These are phyloP conservation scores for Fusarium tanahbumbuense DNA, from an alignment of 2,329 filamentous ascomycete species.

Conservation along the genomic window DNA sequence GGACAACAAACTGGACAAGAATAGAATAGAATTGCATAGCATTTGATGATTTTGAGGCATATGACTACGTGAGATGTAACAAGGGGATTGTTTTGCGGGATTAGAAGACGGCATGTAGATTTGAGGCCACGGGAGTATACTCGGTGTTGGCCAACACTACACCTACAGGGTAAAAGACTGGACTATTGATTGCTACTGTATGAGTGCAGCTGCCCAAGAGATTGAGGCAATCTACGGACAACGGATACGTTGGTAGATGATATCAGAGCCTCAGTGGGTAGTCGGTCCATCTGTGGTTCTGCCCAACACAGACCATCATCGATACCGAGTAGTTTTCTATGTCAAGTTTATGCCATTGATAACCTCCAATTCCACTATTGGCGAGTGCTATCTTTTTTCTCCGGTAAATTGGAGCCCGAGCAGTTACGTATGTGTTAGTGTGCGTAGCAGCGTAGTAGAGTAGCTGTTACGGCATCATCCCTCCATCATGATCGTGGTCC, in stretches of 20 bases:
- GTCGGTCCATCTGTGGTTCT: constrained; percentile 34
- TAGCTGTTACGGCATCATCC: constrained; percentile 29
- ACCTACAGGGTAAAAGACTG: neutral
- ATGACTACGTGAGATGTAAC: neutral
- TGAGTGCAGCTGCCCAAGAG: neutral
- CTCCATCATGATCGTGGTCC: constrained; percentile 20
- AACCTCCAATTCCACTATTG: constrained; percentile 15
- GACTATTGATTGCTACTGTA: neutral
- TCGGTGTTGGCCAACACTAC: neutral
- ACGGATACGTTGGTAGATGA: constrained; percentile 1
- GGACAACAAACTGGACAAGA: constrained; percentile 6
- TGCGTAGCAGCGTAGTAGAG: neutral
- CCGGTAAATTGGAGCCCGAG: constrained; percentile 8
- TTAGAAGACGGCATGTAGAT: constrained; percentile 1
- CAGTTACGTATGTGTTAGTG: constrained; percentile 1
- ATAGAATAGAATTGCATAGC: neutral
- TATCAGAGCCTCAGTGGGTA: constrained; percentile 22
- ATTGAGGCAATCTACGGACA: constrained; percentile 17
- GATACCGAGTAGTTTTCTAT: neutral
- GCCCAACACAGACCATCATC: constrained; percentile 2
- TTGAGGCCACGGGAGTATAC: constrained; percentile 8
- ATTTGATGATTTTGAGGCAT: neutral
- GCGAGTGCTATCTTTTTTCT: neutral
- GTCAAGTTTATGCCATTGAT: neutral
- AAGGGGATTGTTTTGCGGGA: neutral